phyloP scores from a whole-genome alignment of 495 filamentous ascomycete species.

The Hypoxylon lenormandii region DNA sequence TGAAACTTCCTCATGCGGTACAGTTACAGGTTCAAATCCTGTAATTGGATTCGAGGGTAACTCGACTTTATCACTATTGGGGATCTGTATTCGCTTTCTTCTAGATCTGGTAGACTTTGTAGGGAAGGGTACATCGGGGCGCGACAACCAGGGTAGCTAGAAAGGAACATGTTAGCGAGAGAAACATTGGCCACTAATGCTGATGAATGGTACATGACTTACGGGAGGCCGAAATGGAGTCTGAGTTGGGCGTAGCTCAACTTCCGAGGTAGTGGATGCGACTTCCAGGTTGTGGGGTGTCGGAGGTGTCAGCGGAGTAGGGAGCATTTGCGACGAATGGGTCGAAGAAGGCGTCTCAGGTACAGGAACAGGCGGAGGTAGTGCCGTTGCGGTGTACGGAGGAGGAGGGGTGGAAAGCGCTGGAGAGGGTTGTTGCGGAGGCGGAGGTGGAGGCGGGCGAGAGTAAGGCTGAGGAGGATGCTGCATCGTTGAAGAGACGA shows the following conservation, averaged over 20 bases:
- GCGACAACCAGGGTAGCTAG: conserved; percentile 86
- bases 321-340: conserved; percentile 58
- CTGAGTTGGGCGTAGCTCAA: conserved; percentile 27
- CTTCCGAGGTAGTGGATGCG: conserved; percentile 25
- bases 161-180: conserved; percentile 34
- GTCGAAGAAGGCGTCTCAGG: conserved; percentile 58
- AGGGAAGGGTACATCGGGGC: conserved; percentile 75
- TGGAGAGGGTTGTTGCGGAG: conserved; percentile 50
- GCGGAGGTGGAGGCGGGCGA: conserved; percentile 51
- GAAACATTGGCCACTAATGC: neutral
- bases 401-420: conserved; percentile 58
- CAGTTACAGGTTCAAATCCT: conserved; percentile 29
- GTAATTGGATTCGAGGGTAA: conserved; percentile 53
- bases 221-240: conserved; percentile 73
- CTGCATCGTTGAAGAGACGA: conserved; percentile 54
- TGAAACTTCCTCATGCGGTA: conserved; percentile 21
- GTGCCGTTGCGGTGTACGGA: conserved; percentile 55
- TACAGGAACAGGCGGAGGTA: conserved; percentile 51
- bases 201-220: conserved; percentile 52
- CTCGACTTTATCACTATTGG: conserved; percentile 51
- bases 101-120: conserved; percentile 54
- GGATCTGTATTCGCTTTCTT: conserved; percentile 52
- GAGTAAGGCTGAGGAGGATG: conserved; percentile 53
- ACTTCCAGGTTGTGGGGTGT: conserved; percentile 39
- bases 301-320: conserved; percentile 57